phyloP scores from a whole-genome alignment of 1,139 yeast genomes.

The Yamadazyma atlantica region DNA sequence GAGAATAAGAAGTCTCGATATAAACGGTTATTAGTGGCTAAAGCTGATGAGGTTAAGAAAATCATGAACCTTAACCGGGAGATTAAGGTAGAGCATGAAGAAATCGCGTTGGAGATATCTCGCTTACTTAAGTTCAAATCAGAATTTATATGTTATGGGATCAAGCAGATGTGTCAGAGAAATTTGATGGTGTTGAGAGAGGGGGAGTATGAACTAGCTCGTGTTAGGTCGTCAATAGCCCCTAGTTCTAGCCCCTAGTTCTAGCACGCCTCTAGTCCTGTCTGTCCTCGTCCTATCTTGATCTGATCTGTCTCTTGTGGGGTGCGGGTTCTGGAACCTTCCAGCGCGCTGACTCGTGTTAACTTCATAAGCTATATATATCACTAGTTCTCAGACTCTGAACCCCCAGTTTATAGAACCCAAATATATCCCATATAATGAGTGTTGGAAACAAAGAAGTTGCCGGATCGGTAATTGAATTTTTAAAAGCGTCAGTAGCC shows the following conservation, averaged over 20 bases:
- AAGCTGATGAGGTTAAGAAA: constrained; percentile 34
- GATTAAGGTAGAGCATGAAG: constrained; percentile 53
- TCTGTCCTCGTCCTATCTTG: too few relatives aligned
- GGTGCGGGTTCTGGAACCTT: too few relatives aligned
- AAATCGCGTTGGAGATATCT: constrained; percentile 61
- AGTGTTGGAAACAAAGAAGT: constrained; percentile 56
- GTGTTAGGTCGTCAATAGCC: not conserved
- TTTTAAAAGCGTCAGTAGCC: constrained; percentile 59
- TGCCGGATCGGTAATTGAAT: constrained; percentile 74
- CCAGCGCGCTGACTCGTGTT: too few relatives aligned
- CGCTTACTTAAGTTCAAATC: constrained; percentile 53
- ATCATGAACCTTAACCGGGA: constrained; percentile 35
- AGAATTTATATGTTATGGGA: constrained; percentile 34
- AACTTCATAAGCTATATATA: too few relatives aligned
- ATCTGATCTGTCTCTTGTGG: too few relatives aligned
- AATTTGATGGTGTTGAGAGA: constrained; percentile 8
- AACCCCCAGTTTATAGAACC: too few relatives aligned
- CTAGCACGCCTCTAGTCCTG: too few relatives aligned
- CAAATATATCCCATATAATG: constrained; percentile 10
- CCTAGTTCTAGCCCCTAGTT: too few relatives aligned
- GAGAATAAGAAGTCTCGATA: constrained; percentile 38
- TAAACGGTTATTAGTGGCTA: constrained; percentile 27
- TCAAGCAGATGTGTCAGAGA: constrained; percentile 28
- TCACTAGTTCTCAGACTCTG: too few relatives aligned
- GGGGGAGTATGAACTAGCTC: constrained; percentile 7